These are phyloP conservation scores for Yarrowia keelungensis DNA, from an alignment of 805 yeast genomes.

Conservation along the genomic window DNA sequence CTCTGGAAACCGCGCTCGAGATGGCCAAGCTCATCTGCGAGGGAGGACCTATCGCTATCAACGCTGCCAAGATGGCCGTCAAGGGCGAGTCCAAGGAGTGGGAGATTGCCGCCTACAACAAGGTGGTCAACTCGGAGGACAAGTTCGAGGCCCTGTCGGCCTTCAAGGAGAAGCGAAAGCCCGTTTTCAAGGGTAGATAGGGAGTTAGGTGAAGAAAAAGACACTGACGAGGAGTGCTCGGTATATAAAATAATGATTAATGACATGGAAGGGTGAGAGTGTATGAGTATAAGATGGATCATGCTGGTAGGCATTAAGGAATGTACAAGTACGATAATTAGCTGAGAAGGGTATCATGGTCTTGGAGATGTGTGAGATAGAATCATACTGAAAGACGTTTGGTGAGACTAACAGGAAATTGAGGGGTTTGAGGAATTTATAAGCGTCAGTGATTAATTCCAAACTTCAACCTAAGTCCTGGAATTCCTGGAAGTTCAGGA, in stretches of 20 bases:
- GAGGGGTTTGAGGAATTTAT: too few relatives aligned
- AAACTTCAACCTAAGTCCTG: too few relatives aligned
- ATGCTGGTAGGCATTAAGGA: too few relatives aligned
- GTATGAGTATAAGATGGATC: too few relatives aligned
- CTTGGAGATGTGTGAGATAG: too few relatives aligned
- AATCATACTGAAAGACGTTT: too few relatives aligned
- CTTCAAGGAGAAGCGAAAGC: constrained; percentile 51
- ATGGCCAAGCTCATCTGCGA: constrained; percentile 46
- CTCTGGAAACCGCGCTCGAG: constrained; percentile 45
- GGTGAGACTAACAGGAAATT: too few relatives aligned
- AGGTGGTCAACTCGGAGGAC: constrained; percentile 48
- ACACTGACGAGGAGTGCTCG: not conserved
- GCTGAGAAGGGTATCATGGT: too few relatives aligned
- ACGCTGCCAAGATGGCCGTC: constrained; percentile 48
- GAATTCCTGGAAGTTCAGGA: too few relatives aligned
- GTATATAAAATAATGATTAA: not conserved
- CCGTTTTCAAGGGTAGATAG: constrained; percentile 46
- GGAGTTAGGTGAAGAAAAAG: too few relatives aligned
- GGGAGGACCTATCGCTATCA: constrained; percentile 48
- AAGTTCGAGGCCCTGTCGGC: constrained; percentile 53
- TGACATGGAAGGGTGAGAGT: not conserved
- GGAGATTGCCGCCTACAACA: constrained; percentile 45
- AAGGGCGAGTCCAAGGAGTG: constrained; percentile 45
- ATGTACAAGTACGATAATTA: too few relatives aligned
- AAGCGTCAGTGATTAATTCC: too few relatives aligned